Base-by-base conservation (phyloP, 2,329 filamentous ascomycete genomes). In the Colletotrichum lentis region DNA sequence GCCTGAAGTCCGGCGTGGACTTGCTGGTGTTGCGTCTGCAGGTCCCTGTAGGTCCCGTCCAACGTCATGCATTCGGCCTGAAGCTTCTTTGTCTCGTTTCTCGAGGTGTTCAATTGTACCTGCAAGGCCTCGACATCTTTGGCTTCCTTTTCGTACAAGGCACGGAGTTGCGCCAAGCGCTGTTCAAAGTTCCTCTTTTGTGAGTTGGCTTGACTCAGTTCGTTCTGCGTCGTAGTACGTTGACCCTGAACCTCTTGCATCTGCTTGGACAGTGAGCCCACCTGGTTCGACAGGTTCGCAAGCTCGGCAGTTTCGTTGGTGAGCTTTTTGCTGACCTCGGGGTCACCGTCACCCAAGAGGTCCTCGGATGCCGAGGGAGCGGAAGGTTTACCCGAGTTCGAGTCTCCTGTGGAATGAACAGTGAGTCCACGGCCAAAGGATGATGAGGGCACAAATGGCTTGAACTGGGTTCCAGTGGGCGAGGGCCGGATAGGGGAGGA, bases 131-230 rank as follows among this genome's bases (percentile, higher is more conserved):
- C 94, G 41, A 96, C 93, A 71, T 93, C 90, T 72, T 93, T 91
- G 3, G 93, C 93, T 80, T 99, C 96, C 76, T 97, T 93, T 78
- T 99, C 95, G 75, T 98, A 99, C 72, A 96, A 87, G 7, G 90
- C 83, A 70, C 96, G 90, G 66, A 97, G 90, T 76, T 97, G 94
- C 5, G 92, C 88, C 35, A 99, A 83, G 24, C 96, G 90, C 72
- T 91, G 85, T 81, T 99, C 96, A 72, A 99, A 95, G 76, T 97
- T 95, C 73, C 91, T 91, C 82, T 97, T 98, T 78, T 98, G 94
- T 14, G 90, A 88, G 59, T 86, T 92, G 39, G 92, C 90, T 75
- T 94, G 92, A 69, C 86, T 91, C 59, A 98, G 81, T 67, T 97
- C 93, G 71, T 91, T 90, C 78, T 97, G 94, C 0, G 91, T 91